Percentiles rank a stretch among this genome's conserved stretches.
These are phyloP conservation scores for Vigna trinervia DNA, from an alignment of 306 rosid genomes.

Conservation along the genomic window DNA sequence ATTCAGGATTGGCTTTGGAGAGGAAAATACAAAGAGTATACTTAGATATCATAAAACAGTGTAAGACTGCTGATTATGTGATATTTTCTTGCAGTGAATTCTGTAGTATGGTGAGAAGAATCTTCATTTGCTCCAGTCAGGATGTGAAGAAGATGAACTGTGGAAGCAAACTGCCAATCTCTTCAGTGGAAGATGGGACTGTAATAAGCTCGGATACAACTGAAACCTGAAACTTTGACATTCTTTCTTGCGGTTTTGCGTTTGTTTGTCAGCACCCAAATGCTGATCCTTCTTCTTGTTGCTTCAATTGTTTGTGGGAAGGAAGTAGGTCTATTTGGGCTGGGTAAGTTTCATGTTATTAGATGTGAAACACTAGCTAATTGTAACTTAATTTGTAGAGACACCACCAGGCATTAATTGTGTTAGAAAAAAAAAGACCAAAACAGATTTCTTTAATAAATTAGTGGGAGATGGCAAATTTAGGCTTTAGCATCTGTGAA, in stretches of 20 bases:
- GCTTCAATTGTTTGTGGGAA: constrained; percentile 54
- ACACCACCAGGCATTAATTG: constrained; percentile 38
- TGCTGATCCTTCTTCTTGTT: constrained; percentile 44
- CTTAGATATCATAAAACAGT: not conserved
- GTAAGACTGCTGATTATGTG: not conserved
- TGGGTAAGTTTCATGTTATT: constrained; percentile 50
- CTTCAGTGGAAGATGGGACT: constrained; percentile 74
- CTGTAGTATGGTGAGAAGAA: constrained; percentile 86
- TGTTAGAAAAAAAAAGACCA: constrained; percentile 36
- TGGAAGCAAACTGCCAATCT: constrained; percentile 63
- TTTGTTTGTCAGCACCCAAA: constrained; percentile 37
- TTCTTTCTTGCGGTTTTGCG: constrained; percentile 28
- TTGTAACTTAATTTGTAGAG: constrained; percentile 67
- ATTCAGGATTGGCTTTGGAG: not conserved
- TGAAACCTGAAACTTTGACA: constrained; percentile 54
- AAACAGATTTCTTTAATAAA: constrained; percentile 41
- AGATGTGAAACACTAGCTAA: constrained; percentile 57
- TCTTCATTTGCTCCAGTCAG: constrained; percentile 80
- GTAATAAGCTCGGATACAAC: constrained; percentile 66
- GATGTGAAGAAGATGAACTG: constrained; percentile 82
- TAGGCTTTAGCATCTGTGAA: constrained; percentile 54
- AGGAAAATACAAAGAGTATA: too few relatives aligned
- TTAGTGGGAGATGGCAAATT: constrained; percentile 41
- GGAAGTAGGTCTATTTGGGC: constrained; percentile 50
- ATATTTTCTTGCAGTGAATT: constrained; percentile 69